Base-by-base conservation (phyloP, 2,329 filamentous ascomycete genomes). In the Cadophora luteo-olivacea region DNA sequence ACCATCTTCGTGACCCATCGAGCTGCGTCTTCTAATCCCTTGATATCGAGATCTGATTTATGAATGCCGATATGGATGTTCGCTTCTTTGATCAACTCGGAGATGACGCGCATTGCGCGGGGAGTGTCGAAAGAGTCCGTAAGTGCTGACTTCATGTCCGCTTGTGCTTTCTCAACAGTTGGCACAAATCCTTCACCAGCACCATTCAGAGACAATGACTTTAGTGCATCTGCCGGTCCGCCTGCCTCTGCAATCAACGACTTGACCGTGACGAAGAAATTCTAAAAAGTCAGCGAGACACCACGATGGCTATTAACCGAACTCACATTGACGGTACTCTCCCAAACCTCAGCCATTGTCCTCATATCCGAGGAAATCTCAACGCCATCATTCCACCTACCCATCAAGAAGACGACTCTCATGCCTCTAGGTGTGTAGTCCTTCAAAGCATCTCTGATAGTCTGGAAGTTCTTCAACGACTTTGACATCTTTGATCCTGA, bases 401-500 rank as follows among this genome's bases (percentile, higher is more conserved):
- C 93, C 74, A 97, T 87, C 57, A 98, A 80, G 81, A 97, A 97
- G 19, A 96, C 91, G 64, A 97, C 91, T 57, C 95, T 88, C 82
- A 97, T 85, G 66, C 89, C 89, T 69, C 95, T 86, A 0, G 94
- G 85, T 0, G 92, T 96, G 84, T 93, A 97, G 12, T 81, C 84
- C 1, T 82, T 81, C 8, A 98, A 82, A 0, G 94, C 94, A 78
- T 97, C 92, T 36, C 93, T 87, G 70, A 98, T 97, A 0, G 95
- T 97, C 51, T 93, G 93, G 80, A 97, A 97, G 79, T 97, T 98
- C 83, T 98, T 97, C 67, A 98, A 81, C 19, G 90, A 93, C 80
- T 98, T 98, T 67, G 91, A 95, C 95, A 98, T 98, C 80, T 98
- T 98, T 25, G 90, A 93, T 0, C 95, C 94, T 32, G 91, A 88